These are phyloP conservation scores for Ophiosphaerella korrae DNA, from an alignment of 2,329 filamentous ascomycete species.

Conservation along the genomic window DNA sequence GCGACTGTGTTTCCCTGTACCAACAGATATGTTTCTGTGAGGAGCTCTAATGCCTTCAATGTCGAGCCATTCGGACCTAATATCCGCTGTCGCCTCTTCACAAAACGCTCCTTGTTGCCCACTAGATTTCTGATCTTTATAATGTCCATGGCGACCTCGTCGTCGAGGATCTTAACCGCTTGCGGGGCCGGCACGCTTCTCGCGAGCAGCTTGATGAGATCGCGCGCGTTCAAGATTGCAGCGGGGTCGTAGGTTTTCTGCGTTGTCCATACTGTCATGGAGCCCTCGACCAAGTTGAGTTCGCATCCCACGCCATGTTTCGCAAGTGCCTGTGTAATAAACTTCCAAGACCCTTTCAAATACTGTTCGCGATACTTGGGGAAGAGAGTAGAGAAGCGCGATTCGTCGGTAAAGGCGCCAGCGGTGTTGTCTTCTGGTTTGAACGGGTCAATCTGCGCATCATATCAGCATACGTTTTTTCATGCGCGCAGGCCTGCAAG, in stretches of 20 bases:
- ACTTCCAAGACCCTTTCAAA: slow-evolving; percentile 88
- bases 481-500: background rate
- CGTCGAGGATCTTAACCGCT: slow-evolving; percentile 91
- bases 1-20: slow-evolving; percentile 97
- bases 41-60: slow-evolving; percentile 88
- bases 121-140: slow-evolving; percentile 94
- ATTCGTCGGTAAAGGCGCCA: slow-evolving; percentile 91
- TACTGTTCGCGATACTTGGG: slow-evolving; percentile 97
- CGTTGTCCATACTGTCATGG: slow-evolving; percentile 96
- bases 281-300: slow-evolving; percentile 91
- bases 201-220: slow-evolving; percentile 90
- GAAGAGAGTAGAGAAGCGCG: slow-evolving; percentile 83
- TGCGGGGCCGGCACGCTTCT: slow-evolving; percentile 85
- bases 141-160: slow-evolving; percentile 89
- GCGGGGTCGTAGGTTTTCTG: slow-evolving; percentile 90
- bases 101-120: slow-evolving; percentile 91
- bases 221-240: slow-evolving; percentile 88
- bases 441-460: slow-evolving; percentile 73
- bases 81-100: slow-evolving; percentile 91
- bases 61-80: slow-evolving; percentile 90
- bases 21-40: slow-evolving; percentile 86
- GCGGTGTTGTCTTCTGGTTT: slow-evolving; percentile 82
- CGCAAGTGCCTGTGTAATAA: slow-evolving; percentile 84
- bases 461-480: slow-evolving; percentile 1
- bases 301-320: slow-evolving; percentile 88